Evolutionary conservation across 306 rosid species (phyloP).

Genomic region (Cicer judaicum): DNA sequence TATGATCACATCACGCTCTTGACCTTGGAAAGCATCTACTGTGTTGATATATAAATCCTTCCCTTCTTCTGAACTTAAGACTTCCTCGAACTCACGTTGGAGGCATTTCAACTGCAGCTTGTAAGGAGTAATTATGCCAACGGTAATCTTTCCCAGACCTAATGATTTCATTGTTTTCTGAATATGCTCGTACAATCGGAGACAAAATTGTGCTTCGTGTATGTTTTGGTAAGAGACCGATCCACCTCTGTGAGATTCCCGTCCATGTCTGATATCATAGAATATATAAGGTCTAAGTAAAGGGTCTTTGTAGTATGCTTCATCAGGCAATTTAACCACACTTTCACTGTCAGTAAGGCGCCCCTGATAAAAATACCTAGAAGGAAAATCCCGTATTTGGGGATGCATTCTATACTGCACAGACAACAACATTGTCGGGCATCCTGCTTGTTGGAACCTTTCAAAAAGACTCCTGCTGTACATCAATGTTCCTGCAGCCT

Average conservation of each 20-base stretch:
- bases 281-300: conserved; percentile 87
- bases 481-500: conserved; percentile 98
- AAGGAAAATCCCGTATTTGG: conserved; percentile 94
- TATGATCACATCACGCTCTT: conserved; percentile 95
- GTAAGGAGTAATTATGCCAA: conserved; percentile 97
- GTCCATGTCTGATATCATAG: conserved; percentile 90
- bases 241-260: conserved; percentile 98
- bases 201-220: conserved; percentile 93
- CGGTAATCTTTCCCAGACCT: conserved; percentile 70
- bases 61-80: conserved; percentile 89
- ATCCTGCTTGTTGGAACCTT: conserved; percentile 94
- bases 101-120: conserved; percentile 97
- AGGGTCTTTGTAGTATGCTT: conserved; percentile 78
- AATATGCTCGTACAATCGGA: conserved; percentile 85
- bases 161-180: conserved; percentile 70
- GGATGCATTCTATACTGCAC: conserved; percentile 99
- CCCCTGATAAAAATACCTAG: conserved; percentile 95
- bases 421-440: conserved; percentile 95
- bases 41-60: conserved; percentile 92
- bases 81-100: conserved; percentile 90
- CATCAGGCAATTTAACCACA: conserved; percentile 77
- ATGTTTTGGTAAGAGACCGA: conserved; percentile 92
- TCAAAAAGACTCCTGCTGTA: conserved; percentile 97
- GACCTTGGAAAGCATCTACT: conserved; percentile 99
- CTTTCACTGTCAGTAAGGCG: conserved; percentile 94